Base-by-base conservation (phyloP, 2,329 filamentous ascomycete species). In the Aureobasidium sp. region DNA sequence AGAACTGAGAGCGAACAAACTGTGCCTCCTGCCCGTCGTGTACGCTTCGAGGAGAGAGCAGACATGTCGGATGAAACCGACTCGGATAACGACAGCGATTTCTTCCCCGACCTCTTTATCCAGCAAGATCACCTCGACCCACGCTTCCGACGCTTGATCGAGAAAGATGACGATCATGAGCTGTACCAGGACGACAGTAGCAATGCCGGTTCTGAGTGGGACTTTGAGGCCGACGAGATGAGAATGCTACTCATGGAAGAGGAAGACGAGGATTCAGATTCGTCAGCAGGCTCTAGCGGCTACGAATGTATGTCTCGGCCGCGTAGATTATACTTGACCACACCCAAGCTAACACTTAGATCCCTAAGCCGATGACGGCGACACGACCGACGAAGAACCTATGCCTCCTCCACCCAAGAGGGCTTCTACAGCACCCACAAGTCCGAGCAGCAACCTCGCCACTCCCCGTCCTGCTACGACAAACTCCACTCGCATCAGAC, bases 21-120 rank as follows among this genome's bases (percentile, higher is more conserved):
- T 0, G 65, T 62, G 10, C 64, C 61, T 20, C 69, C 64, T 8
- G 69, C 69, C 57, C 73, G 73, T 63, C 70, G 68, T 34, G 72
- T 74, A 13, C 71, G 72, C 13, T 74, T 74, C 51, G 66, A 69
- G 44, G 71, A 73, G 52, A 67, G 68, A 10, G 63, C 66, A n/a
- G 70, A 67, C 9, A 67, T 67, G 20, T 66, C 64, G 41, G 65
- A 66, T n/a, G 63, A 69, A 46, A 71, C 69, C 55, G 70, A 71
- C 36, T 68, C 69, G 36, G 68, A 71, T 13, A 68, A 71, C 63
- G 66, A 68, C n/a, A 61, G 67, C 34, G 69, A 71, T 17, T 63
- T 66, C n/a, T 74, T 71, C 56, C 72, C 72, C 9, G 72, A 74
- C 62, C 68, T 74, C 9, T 71, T 74, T 60, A 69, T 70, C 61